Evolutionary conservation across 2,329 filamentous ascomycete genomes (phyloP), one percentile per base, ranked within the genome.

Genomic region (Pseudopithomyces chartarum): DNA sequence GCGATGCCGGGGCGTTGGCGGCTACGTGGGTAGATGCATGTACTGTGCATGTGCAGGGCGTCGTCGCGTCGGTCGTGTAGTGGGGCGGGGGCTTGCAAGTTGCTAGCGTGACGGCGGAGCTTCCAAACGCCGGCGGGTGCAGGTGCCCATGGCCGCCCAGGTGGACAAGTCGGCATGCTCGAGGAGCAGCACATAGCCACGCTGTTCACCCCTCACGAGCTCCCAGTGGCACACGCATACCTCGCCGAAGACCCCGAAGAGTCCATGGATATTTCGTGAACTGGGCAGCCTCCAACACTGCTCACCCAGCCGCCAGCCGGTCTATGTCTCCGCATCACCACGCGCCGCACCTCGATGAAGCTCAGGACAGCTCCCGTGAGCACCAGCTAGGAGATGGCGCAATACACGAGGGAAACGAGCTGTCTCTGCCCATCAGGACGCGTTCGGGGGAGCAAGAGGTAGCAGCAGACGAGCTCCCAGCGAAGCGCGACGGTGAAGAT

Each of bases 251-350:
- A 32, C 60, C 58, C 49, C 12, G 19, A 10, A 19, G 46, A 29
- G 32, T 61, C 52, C 60, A 72, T 72, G 68, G 65, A 65, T 60
- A 42, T 40, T 58, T 61, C 39, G 44, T 62, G 61, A 58, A 47
- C 29, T 19, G 36, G 43, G 26, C 29, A 29, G 44, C 22, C 43
- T 50, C 45, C 46, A 44, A 26, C 38, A 42, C 26, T 29, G 51
- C 36, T 38, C 52, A 40, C 57, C 52, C 58, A 55, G 62, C 64
- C 61, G 65, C 56, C 61, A 59, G 56, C 53, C 71, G 67, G 71
- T 62, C 64, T 60, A 75, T 75, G 73, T 75, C 73, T 73, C 66
- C 63, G 52, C 67, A 69, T 62, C 70, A 60, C 61, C 54, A 63
- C 57, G 54, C 67, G 66, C 67, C 64, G 62, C 68, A 71, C 66